phyloP scores from a whole-genome alignment of 2,329 filamentous ascomycete genomes.

The Cyphellophora attinorum region DNA sequence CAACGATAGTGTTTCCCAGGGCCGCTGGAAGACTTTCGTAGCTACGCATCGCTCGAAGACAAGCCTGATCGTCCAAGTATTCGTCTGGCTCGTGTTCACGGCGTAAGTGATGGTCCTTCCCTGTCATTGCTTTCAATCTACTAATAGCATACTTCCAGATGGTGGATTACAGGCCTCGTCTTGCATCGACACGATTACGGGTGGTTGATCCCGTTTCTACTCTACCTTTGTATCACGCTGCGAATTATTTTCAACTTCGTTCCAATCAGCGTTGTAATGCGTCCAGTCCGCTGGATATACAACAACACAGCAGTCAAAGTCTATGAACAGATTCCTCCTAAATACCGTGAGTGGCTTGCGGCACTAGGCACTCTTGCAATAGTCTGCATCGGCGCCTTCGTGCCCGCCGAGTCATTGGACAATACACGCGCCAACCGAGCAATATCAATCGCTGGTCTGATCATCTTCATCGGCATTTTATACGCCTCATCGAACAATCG shows the following conservation, averaged over 20 bases:
- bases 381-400: constrained; percentile 71
- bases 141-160: too few relatives aligned
- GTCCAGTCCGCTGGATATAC: constrained; percentile 60
- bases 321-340: constrained; percentile 55
- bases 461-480: constrained; percentile 58
- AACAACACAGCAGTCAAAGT: constrained; percentile 50
- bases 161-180: constrained; percentile 69
- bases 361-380: constrained; percentile 57
- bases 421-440: constrained; percentile 75
- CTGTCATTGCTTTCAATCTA: too few relatives aligned
- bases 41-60: too few relatives aligned
- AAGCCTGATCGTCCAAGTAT: too few relatives aligned
- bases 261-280: constrained; percentile 56
- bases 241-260: constrained; percentile 67
- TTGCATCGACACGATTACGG: constrained; percentile 65
- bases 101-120: too few relatives aligned
- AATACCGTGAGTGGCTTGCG: constrained; percentile 53
- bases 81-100: too few relatives aligned
- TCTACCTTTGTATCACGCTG: constrained; percentile 66
- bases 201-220: constrained; percentile 75
- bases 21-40: too few relatives aligned
- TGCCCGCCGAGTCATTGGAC: constrained; percentile 57
- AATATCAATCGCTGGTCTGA: constrained; percentile 68
- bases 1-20: too few relatives aligned
- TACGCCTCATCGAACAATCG: constrained; percentile 64